Base-by-base conservation (phyloP, 208 protist genomes). In the Blastocrithidia nonstop region DNA sequence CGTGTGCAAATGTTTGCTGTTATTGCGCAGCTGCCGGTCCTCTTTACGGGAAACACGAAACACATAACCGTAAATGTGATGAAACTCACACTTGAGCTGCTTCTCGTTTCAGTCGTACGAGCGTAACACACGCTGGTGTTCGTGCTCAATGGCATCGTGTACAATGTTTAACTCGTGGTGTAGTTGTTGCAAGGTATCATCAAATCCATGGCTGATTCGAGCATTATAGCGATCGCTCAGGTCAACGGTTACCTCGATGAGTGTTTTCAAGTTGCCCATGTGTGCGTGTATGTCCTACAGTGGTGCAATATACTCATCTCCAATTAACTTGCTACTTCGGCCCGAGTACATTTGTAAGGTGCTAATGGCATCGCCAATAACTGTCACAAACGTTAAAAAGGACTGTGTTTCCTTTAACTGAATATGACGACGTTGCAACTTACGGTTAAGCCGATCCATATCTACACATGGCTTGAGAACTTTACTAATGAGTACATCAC, bases 191-290 rank as follows among this genome's bases (percentile, higher is more conserved):
- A 98, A 76, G n/a, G 88, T 73, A 37, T 94, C 89, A 55, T 97
- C 91, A 55, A 96, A 97, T 21, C 68, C 49, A n/a, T 92, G 60
- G 36, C 94, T 88, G 56, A 98, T 97, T 24, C 79, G 75, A 2
- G 53, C 61, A 8, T 46, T 52, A 31, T 79, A 71, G 43, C 75
- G 64, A 54, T 93, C 80, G 40, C 57, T 63, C 16, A 88, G 72
- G 55, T 93, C 79, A 23, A 93, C 66, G 7, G 74, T 89, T 6
- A 70, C 62, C 47, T 70, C 64, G 33, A 93, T 93, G 20, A 95
- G 71, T 6, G 61, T 77, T 21, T 65, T 64, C 29, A 95, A 65
- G 42, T 86, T 87, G 7, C 36, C 38, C 51, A 95, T 64, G 54
- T 87, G 73, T 40, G 77, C 74, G 61, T 70, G 54, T 25, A 93